Conservation (phyloP, 768 basidiomycete species). For the Phanerodontia chrysosporium region DNA sequence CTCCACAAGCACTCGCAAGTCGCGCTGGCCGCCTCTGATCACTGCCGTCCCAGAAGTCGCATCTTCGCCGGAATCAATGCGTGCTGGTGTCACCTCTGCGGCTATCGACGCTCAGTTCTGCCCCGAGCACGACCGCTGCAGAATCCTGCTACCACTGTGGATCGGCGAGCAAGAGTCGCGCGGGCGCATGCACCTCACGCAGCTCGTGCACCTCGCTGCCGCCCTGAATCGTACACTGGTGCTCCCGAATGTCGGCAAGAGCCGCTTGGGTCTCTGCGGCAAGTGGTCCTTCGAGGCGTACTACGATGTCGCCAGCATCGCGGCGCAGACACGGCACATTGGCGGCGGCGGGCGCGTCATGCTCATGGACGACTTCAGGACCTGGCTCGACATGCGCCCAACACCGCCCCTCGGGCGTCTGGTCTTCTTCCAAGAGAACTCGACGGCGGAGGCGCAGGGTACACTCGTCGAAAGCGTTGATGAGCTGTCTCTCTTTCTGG, state of each 20-base stretch:
- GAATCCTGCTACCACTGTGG: slow-evolving; percentile 45
- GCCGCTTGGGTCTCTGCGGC: slow-evolving; percentile 49
- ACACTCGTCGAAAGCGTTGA: background rate
- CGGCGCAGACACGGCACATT: slow-evolving; percentile 9
- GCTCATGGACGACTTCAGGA: slow-evolving; percentile 34
- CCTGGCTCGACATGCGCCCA: slow-evolving; percentile 32
- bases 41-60: slow-evolving; percentile 30
- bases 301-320: slow-evolving; percentile 36
- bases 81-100: slow-evolving; percentile 1
- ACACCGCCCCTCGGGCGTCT: slow-evolving; percentile 32
- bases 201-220: slow-evolving; percentile 46
- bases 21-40: slow-evolving; percentile 30
- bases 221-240: slow-evolving; percentile 53
- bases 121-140: slow-evolving; percentile 25
- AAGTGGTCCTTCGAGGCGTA: slow-evolving; percentile 45
- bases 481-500: slow-evolving; percentile 6
- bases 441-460: slow-evolving; percentile 16
- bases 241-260: slow-evolving; percentile 56
- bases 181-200: slow-evolving; percentile 49
- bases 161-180: slow-evolving; percentile 59
- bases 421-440: slow-evolving; percentile 29
- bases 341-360: slow-evolving; percentile 21
- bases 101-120: slow-evolving; percentile 24
- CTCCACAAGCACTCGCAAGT: slow-evolving; percentile 3
- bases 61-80: background rate